These are phyloP conservation scores for Pichia sp. DNA, from an alignment of 1,139 yeast species.

Conservation along the genomic window DNA sequence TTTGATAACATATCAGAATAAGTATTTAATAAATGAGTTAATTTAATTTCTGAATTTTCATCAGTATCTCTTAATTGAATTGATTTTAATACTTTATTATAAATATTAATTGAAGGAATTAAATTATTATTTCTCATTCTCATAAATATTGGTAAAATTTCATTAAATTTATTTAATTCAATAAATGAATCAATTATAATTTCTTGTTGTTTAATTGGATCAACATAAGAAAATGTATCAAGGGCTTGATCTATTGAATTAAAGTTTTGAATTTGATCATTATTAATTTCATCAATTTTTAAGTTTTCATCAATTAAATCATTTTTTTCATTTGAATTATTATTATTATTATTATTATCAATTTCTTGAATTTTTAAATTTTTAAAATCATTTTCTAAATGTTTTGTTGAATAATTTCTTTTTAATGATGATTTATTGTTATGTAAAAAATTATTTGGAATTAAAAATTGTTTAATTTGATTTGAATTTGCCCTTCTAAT, in stretches of 20 bases:
- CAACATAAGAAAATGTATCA: conserved; percentile 8
- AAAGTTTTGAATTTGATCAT: neutral
- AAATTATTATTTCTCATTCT: conserved; percentile 26
- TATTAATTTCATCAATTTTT: neutral
- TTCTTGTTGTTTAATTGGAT: conserved; percentile 18
- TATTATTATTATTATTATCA: neutral
- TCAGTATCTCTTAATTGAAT: conserved; percentile 30
- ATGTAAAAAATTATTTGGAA: conserved; percentile 10
- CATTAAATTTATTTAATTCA: conserved; percentile 24
- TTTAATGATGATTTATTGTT: neutral
- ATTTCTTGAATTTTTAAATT: conserved; percentile 5
- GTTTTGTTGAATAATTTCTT: conserved; percentile 6
- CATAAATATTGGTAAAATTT: conserved; percentile 27
- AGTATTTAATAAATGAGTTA: conserved; percentile 56
- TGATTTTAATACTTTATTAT: conserved; percentile 27
- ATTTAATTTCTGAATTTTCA: conserved; percentile 39
- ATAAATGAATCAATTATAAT: conserved; percentile 21
- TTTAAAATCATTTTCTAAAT: conserved; percentile 4
- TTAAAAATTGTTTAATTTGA: conserved; percentile 20
- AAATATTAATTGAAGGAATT: conserved; percentile 24
- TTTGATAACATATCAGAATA: conserved; percentile 57
- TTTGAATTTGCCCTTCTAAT: conserved; percentile 27
- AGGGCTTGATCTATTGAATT: conserved; percentile 10
- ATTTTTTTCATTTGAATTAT: neutral
- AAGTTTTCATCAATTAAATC: neutral